Evolutionary conservation across 139 green algal genomes (phyloP).

Genomic region (Chlamydomonas sphaeroides): DNA sequence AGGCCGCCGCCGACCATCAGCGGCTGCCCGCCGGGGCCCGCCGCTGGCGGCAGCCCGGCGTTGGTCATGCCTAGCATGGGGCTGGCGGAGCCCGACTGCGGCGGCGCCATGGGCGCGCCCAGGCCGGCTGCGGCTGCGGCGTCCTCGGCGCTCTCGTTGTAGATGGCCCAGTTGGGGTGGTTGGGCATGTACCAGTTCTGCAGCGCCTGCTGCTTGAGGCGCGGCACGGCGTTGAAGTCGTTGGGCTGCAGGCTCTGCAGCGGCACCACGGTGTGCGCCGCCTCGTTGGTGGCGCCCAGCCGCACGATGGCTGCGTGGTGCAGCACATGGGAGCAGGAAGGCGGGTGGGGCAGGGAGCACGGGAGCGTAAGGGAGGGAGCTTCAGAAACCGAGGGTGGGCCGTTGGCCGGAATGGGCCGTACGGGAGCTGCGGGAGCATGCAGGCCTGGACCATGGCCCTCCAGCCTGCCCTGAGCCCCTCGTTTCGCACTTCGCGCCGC

Average conservation of each 20-base stretch:
- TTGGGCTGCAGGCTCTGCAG: slow-evolving; percentile 7
- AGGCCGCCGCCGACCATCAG: background rate
- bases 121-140: background rate
- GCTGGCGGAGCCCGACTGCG: background rate
- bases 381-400: too few relatives aligned
- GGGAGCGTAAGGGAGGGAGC: background rate
- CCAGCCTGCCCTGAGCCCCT: too few relatives aligned
- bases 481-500: background rate
- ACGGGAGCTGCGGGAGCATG: too few relatives aligned
- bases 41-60: too few relatives aligned
- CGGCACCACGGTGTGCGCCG: background rate
- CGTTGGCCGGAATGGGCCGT: too few relatives aligned
- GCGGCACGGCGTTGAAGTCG: slow-evolving; percentile 57
- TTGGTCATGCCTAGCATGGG: too few relatives aligned
- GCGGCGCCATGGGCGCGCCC: too few relatives aligned
- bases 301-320: background rate
- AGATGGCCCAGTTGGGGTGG: slow-evolving; percentile 65
- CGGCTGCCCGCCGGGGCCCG: too few relatives aligned
- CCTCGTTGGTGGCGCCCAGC: background rate
- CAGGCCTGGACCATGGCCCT: too few relatives aligned
- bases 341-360: background rate
- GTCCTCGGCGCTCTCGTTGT: slow-evolving; percentile 36
- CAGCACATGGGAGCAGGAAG: background rate
- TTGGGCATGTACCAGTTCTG: slow-evolving; percentile 60
- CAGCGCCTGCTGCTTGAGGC: slow-evolving; percentile 62